A percentile compares a stretch with the other conserved stretches of the same genome.
Evolutionary conservation across 352 stramenopile species (phyloP).

Genomic region (Globisporangium canariense): DNA sequence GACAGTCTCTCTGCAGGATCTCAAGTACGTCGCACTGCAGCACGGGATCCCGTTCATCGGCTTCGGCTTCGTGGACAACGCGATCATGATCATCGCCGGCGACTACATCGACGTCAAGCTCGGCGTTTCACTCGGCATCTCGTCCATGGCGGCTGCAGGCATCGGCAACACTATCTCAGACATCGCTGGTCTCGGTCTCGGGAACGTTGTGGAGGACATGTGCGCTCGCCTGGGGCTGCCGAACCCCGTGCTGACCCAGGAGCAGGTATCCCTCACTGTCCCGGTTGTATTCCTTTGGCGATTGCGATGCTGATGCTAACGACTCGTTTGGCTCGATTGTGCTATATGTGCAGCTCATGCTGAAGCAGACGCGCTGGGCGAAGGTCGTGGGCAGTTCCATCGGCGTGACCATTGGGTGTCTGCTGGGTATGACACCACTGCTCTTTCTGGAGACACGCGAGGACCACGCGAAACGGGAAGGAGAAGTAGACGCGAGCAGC

Average conservation of each 20-base stretch:
- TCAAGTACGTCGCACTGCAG: constrained; percentile 67
- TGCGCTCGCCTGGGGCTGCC: constrained; percentile 63
- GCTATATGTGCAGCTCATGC: constrained; percentile 38
- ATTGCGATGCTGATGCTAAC: constrained; percentile 4
- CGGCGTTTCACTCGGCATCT: constrained; percentile 81
- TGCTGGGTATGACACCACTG: constrained; percentile 72
- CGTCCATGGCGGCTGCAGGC: constrained; percentile 81
- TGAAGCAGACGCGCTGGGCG: constrained; percentile 58
- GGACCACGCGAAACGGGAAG: constrained; percentile 20
- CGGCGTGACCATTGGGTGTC: constrained; percentile 69
- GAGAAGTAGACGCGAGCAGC: constrained; percentile 4
- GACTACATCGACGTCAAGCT: constrained; percentile 87
- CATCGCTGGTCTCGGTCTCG: constrained; percentile 58
- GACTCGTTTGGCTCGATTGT: not conserved
- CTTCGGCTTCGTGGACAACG: constrained; percentile 98
- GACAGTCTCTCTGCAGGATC: constrained; percentile 39
- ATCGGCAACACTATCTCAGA: constrained; percentile 86
- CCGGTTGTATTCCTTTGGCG: not conserved
- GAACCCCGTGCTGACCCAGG: constrained; percentile 45
- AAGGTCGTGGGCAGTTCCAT: constrained; percentile 68
- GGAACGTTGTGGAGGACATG: constrained; percentile 81
- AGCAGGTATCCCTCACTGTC: constrained; percentile 41
- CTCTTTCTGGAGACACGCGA: constrained; percentile 73
- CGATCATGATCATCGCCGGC: constrained; percentile 91
- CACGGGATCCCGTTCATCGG: constrained; percentile 92